phyloP scores from a whole-genome alignment of 148 eudicot genomes.

The Rhododendron vialii region DNA sequence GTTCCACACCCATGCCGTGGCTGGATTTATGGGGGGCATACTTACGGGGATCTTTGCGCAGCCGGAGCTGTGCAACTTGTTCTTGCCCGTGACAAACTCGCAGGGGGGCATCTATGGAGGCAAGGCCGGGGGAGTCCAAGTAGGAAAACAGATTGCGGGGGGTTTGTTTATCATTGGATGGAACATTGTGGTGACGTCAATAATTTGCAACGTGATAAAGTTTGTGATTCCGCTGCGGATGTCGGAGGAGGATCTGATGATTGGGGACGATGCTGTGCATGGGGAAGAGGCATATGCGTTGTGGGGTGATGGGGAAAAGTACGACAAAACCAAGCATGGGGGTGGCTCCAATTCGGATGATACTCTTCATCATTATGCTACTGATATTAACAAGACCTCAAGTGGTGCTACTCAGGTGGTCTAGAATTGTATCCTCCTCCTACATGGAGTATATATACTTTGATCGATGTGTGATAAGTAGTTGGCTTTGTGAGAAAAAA shows the following conservation, averaged over 20 bases:
- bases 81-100: not conserved
- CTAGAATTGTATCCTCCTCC: not conserved
- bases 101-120: not conserved
- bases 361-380: not conserved
- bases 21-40: not conserved
- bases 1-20: slow-evolving; percentile 5
- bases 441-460: too few relatives aligned
- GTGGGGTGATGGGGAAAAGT: slow-evolving; percentile 4
- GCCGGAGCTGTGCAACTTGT: not conserved
- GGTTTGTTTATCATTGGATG: not conserved
- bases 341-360: not conserved
- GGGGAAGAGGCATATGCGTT: slow-evolving; percentile 3
- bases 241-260: not conserved
- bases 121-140: not conserved
- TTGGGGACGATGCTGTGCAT: slow-evolving; percentile 2
- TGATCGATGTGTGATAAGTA: too few relatives aligned
- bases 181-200: not conserved
- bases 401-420: slow-evolving; percentile 14
- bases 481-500: too few relatives aligned
- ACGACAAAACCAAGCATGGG: not conserved
- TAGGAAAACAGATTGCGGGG: not conserved
- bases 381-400: not conserved
- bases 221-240: not conserved
- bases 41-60: not conserved
- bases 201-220: not conserved